A percentile compares a stretch with the other conserved stretches of the same genome.
These are phyloP conservation scores for Fusarium succisae DNA, from an alignment of 2,329 filamentous ascomycete genomes.

Conservation along the genomic window DNA sequence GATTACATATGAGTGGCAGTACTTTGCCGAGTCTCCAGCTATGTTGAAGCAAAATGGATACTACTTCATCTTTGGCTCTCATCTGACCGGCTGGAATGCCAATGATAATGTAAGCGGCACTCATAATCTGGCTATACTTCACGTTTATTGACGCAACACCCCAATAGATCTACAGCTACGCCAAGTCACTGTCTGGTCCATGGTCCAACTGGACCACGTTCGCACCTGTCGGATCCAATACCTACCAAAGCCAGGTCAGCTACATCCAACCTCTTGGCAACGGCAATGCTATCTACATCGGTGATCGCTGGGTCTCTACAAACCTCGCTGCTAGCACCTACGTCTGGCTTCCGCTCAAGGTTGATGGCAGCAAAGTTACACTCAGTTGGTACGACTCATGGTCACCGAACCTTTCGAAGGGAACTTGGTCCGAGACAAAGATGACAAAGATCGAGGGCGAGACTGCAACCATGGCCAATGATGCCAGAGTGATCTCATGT, in stretches of 20 bases:
- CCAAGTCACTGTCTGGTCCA: slow-evolving; percentile 64
- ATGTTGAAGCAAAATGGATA: slow-evolving; percentile 67
- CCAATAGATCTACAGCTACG: slow-evolving; percentile 61
- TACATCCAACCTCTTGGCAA: slow-evolving; percentile 61
- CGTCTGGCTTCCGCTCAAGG: slow-evolving; percentile 69
- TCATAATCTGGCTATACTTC: rapidly evolving
- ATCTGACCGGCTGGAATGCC: slow-evolving; percentile 65
- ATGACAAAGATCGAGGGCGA: slow-evolving; percentile 65
- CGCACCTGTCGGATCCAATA: slow-evolving; percentile 63
- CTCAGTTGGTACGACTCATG: slow-evolving; percentile 65
- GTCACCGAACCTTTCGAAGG: slow-evolving; percentile 56
- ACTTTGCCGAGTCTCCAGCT: slow-evolving; percentile 69
- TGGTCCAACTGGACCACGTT: slow-evolving; percentile 71
- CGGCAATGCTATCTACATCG: slow-evolving; percentile 66
- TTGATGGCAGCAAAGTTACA: slow-evolving; percentile 61
- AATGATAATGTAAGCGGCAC: slow-evolving; percentile 65
- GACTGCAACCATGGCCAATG: slow-evolving; percentile 53
- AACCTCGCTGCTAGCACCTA: slow-evolving; percentile 71
- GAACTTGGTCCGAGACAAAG: slow-evolving; percentile 55
- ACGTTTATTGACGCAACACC: not conserved
- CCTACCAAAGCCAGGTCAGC: slow-evolving; percentile 68
- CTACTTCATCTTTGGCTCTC: slow-evolving; percentile 73
- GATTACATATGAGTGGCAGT: slow-evolving; percentile 60
- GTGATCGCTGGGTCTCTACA: slow-evolving; percentile 71
- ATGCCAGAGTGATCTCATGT: slow-evolving; percentile 59